Evolutionary conservation across 345 rosid species (phyloP), one percentile per base, ranked within the genome.

Genomic region (Eucalyptus grandis): DNA sequence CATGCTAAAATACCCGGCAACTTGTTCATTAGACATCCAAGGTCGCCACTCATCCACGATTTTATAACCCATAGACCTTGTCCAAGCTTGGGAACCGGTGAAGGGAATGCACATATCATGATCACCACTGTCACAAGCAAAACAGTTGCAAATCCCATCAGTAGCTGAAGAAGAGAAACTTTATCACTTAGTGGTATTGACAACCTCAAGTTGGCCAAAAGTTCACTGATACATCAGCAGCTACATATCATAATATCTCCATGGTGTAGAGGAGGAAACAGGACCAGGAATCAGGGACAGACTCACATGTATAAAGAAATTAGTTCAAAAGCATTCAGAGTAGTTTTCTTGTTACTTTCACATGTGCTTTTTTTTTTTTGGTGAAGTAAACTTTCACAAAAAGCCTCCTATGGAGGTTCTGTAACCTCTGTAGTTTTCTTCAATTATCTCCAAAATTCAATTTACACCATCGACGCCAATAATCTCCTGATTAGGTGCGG

Each of bases 51-150:
- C 49, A 27, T 86, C 90, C 14, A 67, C 43, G n/a, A 89, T 72
- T 65, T 89, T 91, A 51, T 93, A 93, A 11, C 95, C 96, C 40
- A 95, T 87, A 6, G 95, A 91, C 65, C 91, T 91, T 14, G 95
- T 94, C 96, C 96, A 95, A 37, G 95, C 97, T 88, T 94, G 88
- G 56, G 77, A 89, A 19, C 97, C 97, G 7, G 95, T 95, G 91
- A 51, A 93, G 14, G 97, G 97, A 56, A 94, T 90, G 62, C 94
- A 91, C 95, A 94, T 89, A 72, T 95, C 97, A 90, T 95, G 97
- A 88, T 95, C 94, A 53, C 94, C 94, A 85, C 95, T 93, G 94
- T 87, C 54, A 34, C 62, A 50, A 34, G 2, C 15, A 86, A 27
- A 86, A 31, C 22, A 26, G 27, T 26, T 2, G 47, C 47, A 40